A percentile compares a stretch with the other conserved stretches of the same genome.
phyloP scores from a whole-genome alignment of 164 flowering plant species.

The Annona squamosa region DNA sequence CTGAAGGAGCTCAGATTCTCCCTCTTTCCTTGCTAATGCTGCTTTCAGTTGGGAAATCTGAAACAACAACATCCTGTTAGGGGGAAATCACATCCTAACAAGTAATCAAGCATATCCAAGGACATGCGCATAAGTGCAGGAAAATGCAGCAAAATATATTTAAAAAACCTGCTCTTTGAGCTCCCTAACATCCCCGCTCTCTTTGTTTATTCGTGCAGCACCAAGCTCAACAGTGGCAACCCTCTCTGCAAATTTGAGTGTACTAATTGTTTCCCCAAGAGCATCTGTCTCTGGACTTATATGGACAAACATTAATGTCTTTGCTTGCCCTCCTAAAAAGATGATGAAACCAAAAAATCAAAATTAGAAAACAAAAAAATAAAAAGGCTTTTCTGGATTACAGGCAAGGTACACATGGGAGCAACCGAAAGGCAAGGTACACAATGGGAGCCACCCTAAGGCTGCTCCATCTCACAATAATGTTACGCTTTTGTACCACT shows the following conservation, averaged over 20 bases:
- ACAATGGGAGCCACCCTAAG: not conserved
- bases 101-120: not conserved
- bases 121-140: not conserved
- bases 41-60: slow-evolving; percentile 75
- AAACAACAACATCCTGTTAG: not conserved
- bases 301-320: slow-evolving; percentile 96
- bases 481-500: not conserved
- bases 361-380: not conserved
- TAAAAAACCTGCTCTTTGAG: slow-evolving; percentile 60
- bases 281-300: slow-evolving; percentile 80
- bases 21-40: slow-evolving; percentile 67
- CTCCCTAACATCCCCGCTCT: slow-evolving; percentile 55
- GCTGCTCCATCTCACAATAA: not conserved
- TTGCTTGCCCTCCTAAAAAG: slow-evolving; percentile 81
- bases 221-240: slow-evolving; percentile 80
- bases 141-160: not conserved
- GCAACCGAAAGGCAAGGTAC: not conserved
- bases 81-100: not conserved
- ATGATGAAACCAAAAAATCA: not conserved
- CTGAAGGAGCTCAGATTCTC: slow-evolving; percentile 26
- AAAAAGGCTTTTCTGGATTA: too few relatives aligned
- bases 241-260: slow-evolving; percentile 78
- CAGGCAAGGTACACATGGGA: not conserved
- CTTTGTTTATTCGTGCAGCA: slow-evolving; percentile 63
- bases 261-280: slow-evolving; percentile 66